These are phyloP conservation scores for Arctium lappa DNA, from an alignment of 129 eudicot species.

Conservation along the genomic window DNA sequence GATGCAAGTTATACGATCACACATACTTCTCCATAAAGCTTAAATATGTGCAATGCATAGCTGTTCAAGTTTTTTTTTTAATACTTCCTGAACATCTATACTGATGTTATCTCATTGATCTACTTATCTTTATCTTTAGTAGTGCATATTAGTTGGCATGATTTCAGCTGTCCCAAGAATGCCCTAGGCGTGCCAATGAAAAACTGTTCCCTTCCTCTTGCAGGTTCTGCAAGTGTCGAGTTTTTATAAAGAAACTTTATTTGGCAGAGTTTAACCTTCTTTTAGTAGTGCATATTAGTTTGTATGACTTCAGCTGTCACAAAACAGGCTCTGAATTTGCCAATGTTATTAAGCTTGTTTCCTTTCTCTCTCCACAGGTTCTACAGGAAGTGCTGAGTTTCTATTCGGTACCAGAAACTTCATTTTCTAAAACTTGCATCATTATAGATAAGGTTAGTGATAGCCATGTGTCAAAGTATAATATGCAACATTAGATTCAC, in stretches of 20 bases:
- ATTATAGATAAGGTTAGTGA: slow-evolving; percentile 86
- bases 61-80: background rate
- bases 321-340: background rate
- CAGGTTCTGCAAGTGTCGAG: background rate
- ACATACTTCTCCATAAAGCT: no score
- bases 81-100: background rate
- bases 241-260: background rate
- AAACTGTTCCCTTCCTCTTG: background rate
- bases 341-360: background rate
- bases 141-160: background rate
- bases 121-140: background rate
- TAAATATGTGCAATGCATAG: background rate
- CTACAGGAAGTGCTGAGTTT: slow-evolving; percentile 80
- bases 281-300: background rate
- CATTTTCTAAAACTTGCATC: slow-evolving; percentile 83
- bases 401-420: slow-evolving; percentile 69
- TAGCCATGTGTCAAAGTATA: slow-evolving; percentile 8
- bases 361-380: slow-evolving; percentile 50
- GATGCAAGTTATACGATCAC: no score
- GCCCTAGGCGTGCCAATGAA: background rate
- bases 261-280: background rate
- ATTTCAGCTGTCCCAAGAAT: background rate
- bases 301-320: slow-evolving; percentile 3
- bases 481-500: background rate
- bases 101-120: background rate